phyloP scores from a whole-genome alignment of 2,329 filamentous ascomycete species.

The Aspergillus ochraceus region DNA sequence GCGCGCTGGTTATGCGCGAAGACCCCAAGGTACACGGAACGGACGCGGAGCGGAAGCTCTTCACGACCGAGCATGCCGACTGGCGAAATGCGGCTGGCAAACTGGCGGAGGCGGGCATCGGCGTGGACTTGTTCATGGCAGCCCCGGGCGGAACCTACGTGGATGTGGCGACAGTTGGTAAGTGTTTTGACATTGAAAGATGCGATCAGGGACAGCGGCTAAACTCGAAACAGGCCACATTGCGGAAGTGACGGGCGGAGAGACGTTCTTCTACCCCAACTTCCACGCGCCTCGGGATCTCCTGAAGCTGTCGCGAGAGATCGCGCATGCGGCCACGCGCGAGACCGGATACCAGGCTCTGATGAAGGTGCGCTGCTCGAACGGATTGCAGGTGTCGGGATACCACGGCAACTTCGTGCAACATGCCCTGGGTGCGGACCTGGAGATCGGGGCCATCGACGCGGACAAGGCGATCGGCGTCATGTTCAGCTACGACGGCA shows the following conservation, averaged over 20 bases:
- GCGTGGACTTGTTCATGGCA: conserved; percentile 91
- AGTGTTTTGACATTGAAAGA: conserved; percentile 27
- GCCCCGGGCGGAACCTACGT: conserved; percentile 87
- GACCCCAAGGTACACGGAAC: conserved; percentile 82
- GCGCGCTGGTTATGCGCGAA: conserved; percentile 79
- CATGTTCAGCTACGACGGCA: conserved; percentile 92
- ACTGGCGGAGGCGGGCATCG: conserved; percentile 83
- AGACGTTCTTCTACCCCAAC: conserved; percentile 96
- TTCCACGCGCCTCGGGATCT: conserved; percentile 86
- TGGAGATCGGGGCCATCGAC: conserved; percentile 90
- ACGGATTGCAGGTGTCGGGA: conserved; percentile 86
- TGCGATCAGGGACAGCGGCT: background rate
- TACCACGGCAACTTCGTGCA: conserved; percentile 98
- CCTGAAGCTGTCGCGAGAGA: conserved; percentile 78
- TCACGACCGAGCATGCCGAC: conserved; percentile 82
- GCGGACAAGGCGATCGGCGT: conserved; percentile 91
- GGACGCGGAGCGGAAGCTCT: conserved; percentile 88
- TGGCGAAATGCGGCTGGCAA: conserved; percentile 86
- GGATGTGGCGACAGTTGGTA: conserved; percentile 87
- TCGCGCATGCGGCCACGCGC: conserved; percentile 79
- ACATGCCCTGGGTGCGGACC: conserved; percentile 89
- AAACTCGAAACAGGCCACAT: conserved; percentile 64
- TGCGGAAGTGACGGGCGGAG: conserved; percentile 84
- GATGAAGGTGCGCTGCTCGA: conserved; percentile 98
- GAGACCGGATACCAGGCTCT: conserved; percentile 94